Conservation (phyloP, 495 filamentous ascomycete species). For the Annulohypoxylon bovei region DNA sequence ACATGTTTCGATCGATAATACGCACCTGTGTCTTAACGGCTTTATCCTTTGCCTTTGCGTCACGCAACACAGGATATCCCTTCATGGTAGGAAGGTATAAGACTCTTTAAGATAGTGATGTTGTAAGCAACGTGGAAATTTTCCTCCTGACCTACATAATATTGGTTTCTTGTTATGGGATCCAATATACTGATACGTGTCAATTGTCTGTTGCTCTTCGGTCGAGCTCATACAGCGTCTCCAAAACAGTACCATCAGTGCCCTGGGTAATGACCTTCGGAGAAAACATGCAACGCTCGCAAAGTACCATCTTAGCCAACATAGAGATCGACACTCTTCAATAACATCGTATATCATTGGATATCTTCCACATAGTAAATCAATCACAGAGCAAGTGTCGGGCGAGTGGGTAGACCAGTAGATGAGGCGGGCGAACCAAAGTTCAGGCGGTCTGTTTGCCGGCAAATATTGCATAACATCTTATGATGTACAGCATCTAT, state of each 20-base stretch:
- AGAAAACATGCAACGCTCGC: conserved; percentile 4
- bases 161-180: neutral
- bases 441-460: conserved; percentile 26
- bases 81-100: conserved; percentile 4
- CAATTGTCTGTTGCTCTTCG: conserved; percentile 6
- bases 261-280: neutral
- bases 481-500: conserved; percentile 33
- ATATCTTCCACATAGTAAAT: conserved; percentile 3
- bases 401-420: conserved; percentile 22
- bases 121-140: neutral
- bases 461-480: conserved; percentile 19
- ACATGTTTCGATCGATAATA: conserved; percentile 1
- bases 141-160: neutral
- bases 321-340: conserved; percentile 1
- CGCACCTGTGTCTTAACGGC: neutral
- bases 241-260: neutral
- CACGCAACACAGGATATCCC: neutral
- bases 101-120: neutral
- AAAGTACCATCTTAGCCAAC: conserved; percentile 13
- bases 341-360: neutral
- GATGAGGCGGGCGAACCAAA: conserved; percentile 8
- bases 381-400: conserved; percentile 2
- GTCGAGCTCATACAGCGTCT: conserved; percentile 5
- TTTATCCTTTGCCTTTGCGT: conserved; percentile 6
- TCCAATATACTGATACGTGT: neutral